Conservation (phyloP, 768 basidiomycete species). For the Termitomyces sp. region DNA sequence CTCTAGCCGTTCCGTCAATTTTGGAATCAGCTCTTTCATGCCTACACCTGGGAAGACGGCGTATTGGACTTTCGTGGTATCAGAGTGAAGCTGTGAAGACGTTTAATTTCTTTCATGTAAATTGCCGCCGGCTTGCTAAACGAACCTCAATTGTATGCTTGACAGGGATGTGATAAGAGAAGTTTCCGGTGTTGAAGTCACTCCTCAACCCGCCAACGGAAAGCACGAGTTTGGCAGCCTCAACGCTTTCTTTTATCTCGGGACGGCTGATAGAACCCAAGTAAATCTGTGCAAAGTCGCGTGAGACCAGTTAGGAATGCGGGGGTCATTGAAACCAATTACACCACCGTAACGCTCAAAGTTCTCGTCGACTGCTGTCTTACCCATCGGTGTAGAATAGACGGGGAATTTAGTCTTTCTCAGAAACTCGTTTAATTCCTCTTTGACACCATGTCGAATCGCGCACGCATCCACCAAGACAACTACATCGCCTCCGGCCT, state of each 20-base stretch:
- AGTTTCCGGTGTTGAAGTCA: not conserved
- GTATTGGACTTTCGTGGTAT: not conserved
- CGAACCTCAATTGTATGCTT: not conserved
- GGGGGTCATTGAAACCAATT: not conserved
- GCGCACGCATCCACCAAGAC: not conserved
- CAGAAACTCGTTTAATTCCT: not conserved
- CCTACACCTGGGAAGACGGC: not conserved
- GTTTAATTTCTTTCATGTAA: not conserved
- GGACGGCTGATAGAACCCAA: not conserved
- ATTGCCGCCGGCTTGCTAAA: not conserved
- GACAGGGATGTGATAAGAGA: not conserved
- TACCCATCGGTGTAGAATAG: not conserved
- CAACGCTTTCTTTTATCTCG: not conserved
- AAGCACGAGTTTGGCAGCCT: conserved; percentile 1
- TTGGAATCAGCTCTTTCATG: not conserved
- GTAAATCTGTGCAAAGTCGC: not conserved
- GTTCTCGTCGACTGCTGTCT: not conserved
- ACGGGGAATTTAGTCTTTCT: not conserved
- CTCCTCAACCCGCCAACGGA: not conserved
- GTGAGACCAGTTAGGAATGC: not conserved
- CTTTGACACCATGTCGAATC: not conserved
- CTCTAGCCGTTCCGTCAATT: not conserved
- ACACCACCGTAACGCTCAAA: not conserved
- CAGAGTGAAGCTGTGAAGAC: not conserved
- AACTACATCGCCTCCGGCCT: not conserved